Base-by-base conservation (phyloP, 2,329 filamentous ascomycete species). In the Zarea fungicola region DNA sequence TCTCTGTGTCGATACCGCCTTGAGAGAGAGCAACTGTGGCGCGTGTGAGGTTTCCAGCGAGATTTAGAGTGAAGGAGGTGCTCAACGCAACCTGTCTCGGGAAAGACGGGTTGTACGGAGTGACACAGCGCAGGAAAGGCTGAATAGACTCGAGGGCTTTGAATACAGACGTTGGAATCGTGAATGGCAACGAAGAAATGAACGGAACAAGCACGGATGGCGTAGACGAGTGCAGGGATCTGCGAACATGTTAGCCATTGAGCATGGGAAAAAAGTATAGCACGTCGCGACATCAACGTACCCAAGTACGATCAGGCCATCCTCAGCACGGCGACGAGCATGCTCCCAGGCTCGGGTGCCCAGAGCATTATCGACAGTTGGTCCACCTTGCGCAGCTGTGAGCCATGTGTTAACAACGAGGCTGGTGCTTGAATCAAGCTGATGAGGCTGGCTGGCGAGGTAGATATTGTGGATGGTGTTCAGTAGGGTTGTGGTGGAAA, bases 391-490 rank as follows among this genome's bases (percentile, higher is more conserved):
- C 23, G 81, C 77, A 16, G 89, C 88, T 4, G 89, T 95, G 46
- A 93, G 78, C 91, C 91, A 96, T 50, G 90, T 96, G 71, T 97
- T 97, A 56, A 97, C 89, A 0, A 93, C 91, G 32, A 97, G 67
- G 65, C 89, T 96, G 29, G 91, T 93, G 57, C 89, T 89, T 41
- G 90, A 84, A 67, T 99, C 93, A 39, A 99, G 80, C 54, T 78
- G 77, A 65, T 95, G 93, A n/a, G 92, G 82, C 61, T 89, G 83
- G 25, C 83, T 84, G 3, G 87, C 83, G 41, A 88, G 79, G 67
- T 95, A 97, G 62, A 87, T 85, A 58, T 89, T 90, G 70, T 99
- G 93, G 39, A 96, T 78, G 49, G 89, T 82, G 69, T 97, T 97
- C 49, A 99, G 80, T 40, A 97, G 79, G 1, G 90, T 95, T 2